Evolutionary conservation across 257 asterid genomes (phyloP).

Genomic region (Fraxinus anomala): DNA sequence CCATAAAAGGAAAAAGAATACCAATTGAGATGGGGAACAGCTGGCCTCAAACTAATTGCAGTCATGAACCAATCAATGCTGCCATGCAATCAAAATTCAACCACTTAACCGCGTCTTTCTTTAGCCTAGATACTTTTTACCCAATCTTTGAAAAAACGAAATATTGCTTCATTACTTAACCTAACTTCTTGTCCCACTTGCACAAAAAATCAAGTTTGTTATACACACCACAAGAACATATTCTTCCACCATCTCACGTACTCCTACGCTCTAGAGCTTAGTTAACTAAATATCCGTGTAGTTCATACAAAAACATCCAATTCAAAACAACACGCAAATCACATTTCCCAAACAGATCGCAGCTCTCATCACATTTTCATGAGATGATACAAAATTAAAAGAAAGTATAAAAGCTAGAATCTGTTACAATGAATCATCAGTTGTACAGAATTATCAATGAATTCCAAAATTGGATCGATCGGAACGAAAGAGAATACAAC

Average conservation of each 20-base stretch:
- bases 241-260: not conserved
- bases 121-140: not conserved
- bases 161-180: not conserved
- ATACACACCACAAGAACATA: not conserved
- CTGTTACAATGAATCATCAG: not conserved
- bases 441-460: not conserved
- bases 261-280: not conserved
- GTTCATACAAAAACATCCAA: not conserved
- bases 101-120: not conserved
- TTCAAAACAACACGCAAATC: not conserved
- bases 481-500: not conserved
- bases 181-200: not conserved
- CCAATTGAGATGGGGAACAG: not conserved
- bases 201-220: not conserved
- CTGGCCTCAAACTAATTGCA: not conserved
- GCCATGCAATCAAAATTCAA: not conserved
- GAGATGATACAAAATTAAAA: not conserved
- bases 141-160: not conserved
- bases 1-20: not conserved
- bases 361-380: slow-evolving; percentile 4
- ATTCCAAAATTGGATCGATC: not conserved
- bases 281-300: not conserved
- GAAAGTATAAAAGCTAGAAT: not conserved
- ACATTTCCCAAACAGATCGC: not conserved
- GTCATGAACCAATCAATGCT: not conserved